Evolutionary conservation across 192 early-diverging fungal genomes (phyloP).

Genomic region (Backusella psychrophila): DNA sequence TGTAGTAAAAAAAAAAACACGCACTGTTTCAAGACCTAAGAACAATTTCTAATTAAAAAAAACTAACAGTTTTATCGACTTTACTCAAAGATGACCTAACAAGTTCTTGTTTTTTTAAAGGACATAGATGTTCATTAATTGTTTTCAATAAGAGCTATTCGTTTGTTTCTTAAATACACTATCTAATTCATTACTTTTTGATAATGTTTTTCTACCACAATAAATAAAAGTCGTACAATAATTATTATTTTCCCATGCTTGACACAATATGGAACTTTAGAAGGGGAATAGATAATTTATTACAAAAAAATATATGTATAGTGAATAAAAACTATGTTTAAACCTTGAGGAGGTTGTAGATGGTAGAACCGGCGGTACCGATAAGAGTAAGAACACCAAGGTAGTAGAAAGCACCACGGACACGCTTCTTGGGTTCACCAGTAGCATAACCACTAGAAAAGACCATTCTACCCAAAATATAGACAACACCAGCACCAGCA

Average conservation of each 20-base stretch:
- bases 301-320: background rate
- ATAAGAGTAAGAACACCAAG: conserved; percentile 52
- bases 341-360: conserved; percentile 37
- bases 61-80: background rate
- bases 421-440: conserved; percentile 62
- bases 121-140: background rate
- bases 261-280: background rate
- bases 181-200: background rate
- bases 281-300: background rate
- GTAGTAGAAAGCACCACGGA: conserved; percentile 44
- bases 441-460: conserved; percentile 56
- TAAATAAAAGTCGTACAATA: background rate
- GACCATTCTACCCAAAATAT: conserved; percentile 41
- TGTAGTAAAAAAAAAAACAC: no score
- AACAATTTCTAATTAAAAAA: background rate
- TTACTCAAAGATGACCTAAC: background rate
- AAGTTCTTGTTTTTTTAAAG: background rate
- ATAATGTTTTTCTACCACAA: background rate
- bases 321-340: background rate
- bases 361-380: conserved; percentile 39
- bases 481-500: conserved; percentile 52
- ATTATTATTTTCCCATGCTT: background rate
- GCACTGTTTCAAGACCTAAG: background rate
- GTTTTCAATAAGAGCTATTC: background rate
- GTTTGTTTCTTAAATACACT: background rate